Percentiles rank a stretch among this genome's conserved stretches.
These are phyloP conservation scores for Corylus americana DNA, from an alignment of 306 rosid genomes.

Conservation along the genomic window DNA sequence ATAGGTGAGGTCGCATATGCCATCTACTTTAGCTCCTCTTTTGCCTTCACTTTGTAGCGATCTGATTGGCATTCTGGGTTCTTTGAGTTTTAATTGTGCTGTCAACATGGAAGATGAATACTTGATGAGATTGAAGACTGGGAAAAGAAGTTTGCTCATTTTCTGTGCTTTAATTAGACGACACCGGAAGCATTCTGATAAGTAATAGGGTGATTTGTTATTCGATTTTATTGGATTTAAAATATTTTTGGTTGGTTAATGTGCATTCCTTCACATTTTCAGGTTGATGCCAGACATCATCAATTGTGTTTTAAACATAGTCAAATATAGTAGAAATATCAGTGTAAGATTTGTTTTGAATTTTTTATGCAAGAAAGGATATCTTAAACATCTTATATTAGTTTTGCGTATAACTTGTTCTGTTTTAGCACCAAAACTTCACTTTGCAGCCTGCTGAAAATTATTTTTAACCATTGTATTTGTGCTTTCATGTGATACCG, in stretches of 20 bases:
- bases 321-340: conserved; percentile 55
- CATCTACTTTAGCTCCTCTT: conserved; percentile 64
- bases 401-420: conserved; percentile 8
- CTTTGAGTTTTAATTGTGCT: conserved; percentile 50
- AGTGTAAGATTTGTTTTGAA: conserved; percentile 51
- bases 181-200: conserved; percentile 79
- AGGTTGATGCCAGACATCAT: conserved; percentile 88
- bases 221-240: conserved; percentile 13
- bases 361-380: neutral
- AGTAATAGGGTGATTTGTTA: conserved; percentile 47
- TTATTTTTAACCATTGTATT: neutral
- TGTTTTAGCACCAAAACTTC: neutral
- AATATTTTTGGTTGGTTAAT: conserved; percentile 25
- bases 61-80: conserved; percentile 63
- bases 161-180: conserved; percentile 75
- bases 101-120: conserved; percentile 45
- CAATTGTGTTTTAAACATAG: conserved; percentile 58
- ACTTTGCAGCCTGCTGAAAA: conserved; percentile 10
- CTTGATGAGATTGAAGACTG: conserved; percentile 66
- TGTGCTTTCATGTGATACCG: conserved; percentile 1
- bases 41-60: conserved; percentile 62
- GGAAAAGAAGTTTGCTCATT: conserved; percentile 75
- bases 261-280: conserved; percentile 36
- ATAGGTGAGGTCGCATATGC: conserved; percentile 85
- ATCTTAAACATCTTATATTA: conserved; percentile 11